Evolutionary conservation across 371 early-diverging fungal genomes (phyloP), one percentile per base, ranked within the genome.

Genomic region (Mortierella sp.): DNA sequence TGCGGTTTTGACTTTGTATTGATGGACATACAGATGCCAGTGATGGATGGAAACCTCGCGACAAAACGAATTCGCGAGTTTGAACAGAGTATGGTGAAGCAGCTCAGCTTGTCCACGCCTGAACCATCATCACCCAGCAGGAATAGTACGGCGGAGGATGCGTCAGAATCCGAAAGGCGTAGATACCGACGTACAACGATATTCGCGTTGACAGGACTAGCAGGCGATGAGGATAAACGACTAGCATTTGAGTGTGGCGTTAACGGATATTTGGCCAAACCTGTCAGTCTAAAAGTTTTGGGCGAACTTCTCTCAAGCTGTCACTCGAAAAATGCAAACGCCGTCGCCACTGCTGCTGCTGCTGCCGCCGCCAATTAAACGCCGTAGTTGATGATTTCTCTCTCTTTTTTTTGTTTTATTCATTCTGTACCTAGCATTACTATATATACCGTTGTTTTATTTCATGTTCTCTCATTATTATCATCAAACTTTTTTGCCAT

Each of bases 1-100:
- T 50, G 43, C 38, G 74, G 77, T 22, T 84, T 78, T 55, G 83
- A 84, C 8, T 63, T 79, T 47, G 76, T 84, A 9, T 47, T 84
- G 64, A 84, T 84, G 84, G 84, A 84, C 50, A 65, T 84, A 7
- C 83, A 84, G 67, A 84, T 84, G 84, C 84, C 84, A 0, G 70
- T 84, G 7, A 84, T 84, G 84, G 79, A 84, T 58, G 84, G 84
- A 4, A 78, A 84, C 45, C 43, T 75, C 62, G 84, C 84, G 24
- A 84, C 83, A 4, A 70, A 74, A n/a, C 76, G 67, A 57, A 84
- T 84, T 19, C 76, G 84, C 13, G 78, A 79, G 57, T 69, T 76
- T 53, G 84, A 84, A 45, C 69, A 48, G 52, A 40, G 62, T 19
- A 50, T 69, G 63, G 65, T 62, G 24, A 58, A 65, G 50, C 32